Evolutionary conservation across 345 rosid species (phyloP).

Genomic region (Camelina sativa): DNA sequence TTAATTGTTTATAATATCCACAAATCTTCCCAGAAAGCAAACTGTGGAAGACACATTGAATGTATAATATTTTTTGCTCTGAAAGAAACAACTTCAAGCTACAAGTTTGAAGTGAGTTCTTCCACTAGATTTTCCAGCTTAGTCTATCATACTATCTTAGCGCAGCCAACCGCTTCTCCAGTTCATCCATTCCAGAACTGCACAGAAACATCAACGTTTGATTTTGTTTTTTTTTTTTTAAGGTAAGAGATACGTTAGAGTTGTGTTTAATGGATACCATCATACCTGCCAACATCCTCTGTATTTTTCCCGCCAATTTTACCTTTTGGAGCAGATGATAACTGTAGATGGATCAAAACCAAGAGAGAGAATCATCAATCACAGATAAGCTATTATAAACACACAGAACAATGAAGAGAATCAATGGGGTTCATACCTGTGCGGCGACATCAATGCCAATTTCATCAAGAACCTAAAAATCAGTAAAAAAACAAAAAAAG

Average conservation of each 20-base stretch:
- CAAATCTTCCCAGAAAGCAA: constrained; percentile 8
- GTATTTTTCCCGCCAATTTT: constrained; percentile 69
- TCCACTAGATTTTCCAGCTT: background rate
- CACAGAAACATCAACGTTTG: constrained; percentile 7
- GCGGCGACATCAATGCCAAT: constrained; percentile 94
- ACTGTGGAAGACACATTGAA: constrained; percentile 26
- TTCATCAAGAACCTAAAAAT: constrained; percentile 86
- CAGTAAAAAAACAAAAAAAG: background rate
- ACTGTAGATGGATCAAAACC: constrained; percentile 48
- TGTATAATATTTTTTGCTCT: background rate
- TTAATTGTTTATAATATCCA: constrained; percentile 12
- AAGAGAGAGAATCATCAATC: constrained; percentile 29
- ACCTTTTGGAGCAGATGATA: constrained; percentile 85
- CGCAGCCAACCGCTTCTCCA: constrained; percentile 93
- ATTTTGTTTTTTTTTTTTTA: constrained; percentile 1
- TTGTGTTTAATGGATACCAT: constrained; percentile 27
- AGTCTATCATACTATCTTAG: constrained; percentile 53
- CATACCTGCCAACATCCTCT: constrained; percentile 72
- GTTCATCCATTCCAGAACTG: constrained; percentile 78
- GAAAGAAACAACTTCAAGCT: constrained; percentile 19
- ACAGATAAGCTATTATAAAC: background rate
- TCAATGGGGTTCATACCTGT: constrained; percentile 58
- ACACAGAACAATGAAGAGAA: background rate
- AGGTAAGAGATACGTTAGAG: background rate
- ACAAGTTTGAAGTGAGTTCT: background rate